Evolutionary conservation across 2,329 filamentous ascomycete genomes (phyloP).

Genomic region (Penicillium brasilianum): DNA sequence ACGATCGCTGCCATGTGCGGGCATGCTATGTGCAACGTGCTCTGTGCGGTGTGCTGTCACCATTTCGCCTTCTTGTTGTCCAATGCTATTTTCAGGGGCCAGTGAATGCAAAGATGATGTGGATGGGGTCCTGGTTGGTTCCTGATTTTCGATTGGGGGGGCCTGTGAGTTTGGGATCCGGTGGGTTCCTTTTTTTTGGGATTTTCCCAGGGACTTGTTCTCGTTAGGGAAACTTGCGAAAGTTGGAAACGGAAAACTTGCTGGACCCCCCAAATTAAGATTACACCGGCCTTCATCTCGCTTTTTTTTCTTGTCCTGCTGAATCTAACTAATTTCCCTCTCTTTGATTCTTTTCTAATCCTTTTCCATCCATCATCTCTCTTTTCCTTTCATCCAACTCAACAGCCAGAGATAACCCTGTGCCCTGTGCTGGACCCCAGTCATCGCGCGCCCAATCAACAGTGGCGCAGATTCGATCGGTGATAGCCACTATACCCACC

Average conservation of each 20-base stretch:
- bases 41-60: neutral
- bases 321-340: neutral
- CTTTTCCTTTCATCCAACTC: conserved; percentile 6
- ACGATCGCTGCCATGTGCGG: neutral
- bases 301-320: neutral
- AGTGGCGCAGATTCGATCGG: conserved; percentile 15
- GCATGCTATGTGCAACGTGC: too few relatives aligned
- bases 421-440: conserved; percentile 15
- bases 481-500: conserved; percentile 9
- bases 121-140: conserved; percentile 1
- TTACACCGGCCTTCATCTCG: conserved; percentile 1
- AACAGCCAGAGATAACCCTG: neutral
- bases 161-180: conserved; percentile 13
- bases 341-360: neutral
- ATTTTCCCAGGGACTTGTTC: neutral
- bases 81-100: neutral
- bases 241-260: conserved; percentile 23
- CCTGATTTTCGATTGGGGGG: neutral
- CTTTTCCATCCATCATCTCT: conserved; percentile 8
- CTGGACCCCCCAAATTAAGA: conserved; percentile 14
- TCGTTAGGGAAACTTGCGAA: too few relatives aligned
- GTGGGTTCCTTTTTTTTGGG: conserved; percentile 16
- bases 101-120: neutral
- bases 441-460: conserved; percentile 13
- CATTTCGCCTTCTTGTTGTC: neutral